These are phyloP conservation scores for Helminthosporium solani DNA, from an alignment of 2,329 filamentous ascomycete species.

Conservation along the genomic window DNA sequence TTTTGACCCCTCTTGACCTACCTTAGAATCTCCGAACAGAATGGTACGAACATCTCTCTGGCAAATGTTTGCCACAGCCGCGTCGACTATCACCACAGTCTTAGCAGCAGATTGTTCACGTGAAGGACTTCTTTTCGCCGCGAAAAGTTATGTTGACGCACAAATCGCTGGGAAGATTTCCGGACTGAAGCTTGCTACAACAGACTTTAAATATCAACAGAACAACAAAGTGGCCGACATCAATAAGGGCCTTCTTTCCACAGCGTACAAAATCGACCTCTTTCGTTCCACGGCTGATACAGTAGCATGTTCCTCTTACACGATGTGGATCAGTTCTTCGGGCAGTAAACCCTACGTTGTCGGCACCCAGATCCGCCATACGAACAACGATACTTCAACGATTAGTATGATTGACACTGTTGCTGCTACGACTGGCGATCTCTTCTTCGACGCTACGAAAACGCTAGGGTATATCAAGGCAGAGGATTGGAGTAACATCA, in stretches of 20 bases:
- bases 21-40: too few species aligned
- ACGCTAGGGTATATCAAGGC: constrained; percentile 28
- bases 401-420: constrained; percentile 31
- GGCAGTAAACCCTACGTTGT: constrained; percentile 29
- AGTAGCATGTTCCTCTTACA: constrained; percentile 31
- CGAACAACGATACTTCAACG: constrained; percentile 20
- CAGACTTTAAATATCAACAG: constrained; percentile 31
- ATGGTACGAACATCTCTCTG: too few species aligned
- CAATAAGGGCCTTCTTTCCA: constrained; percentile 19
- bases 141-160: constrained; percentile 26
- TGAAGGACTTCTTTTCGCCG: constrained; percentile 25
- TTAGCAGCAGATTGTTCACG: constrained; percentile 25
- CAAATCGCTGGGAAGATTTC: constrained; percentile 21
- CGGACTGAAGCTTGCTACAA: constrained; percentile 19
- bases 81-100: too few species aligned
- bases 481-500: constrained; percentile 27
- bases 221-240: constrained; percentile 33
- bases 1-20: too few species aligned
- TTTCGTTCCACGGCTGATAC: constrained; percentile 30
- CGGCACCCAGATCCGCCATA: constrained; percentile 28
- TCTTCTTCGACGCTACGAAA: constrained; percentile 33
- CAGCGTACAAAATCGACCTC: constrained; percentile 22
- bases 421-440: constrained; percentile 29
- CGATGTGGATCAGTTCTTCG: constrained; percentile 26
- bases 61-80: too few species aligned